phyloP scores from a whole-genome alignment of 148 eudicot species.

The Diospyros kaki region DNA sequence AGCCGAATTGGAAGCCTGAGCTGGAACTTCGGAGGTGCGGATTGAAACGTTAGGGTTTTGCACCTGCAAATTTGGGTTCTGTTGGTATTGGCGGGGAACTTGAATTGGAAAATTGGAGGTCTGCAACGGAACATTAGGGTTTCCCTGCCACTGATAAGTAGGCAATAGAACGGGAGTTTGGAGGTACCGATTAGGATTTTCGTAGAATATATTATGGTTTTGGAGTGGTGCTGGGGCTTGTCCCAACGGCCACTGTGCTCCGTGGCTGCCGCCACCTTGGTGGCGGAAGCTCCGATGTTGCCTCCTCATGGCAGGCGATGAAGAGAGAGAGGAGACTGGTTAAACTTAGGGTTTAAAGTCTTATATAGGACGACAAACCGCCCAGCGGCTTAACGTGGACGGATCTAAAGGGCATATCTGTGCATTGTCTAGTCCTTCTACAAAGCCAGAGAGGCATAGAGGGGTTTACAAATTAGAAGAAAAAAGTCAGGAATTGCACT shows the following conservation, averaged over 20 bases:
- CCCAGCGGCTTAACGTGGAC: too few species aligned
- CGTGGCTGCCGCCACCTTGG: not conserved
- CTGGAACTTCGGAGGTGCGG: slow-evolving; percentile 7
- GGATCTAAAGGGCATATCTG: too few species aligned
- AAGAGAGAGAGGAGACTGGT: not conserved
- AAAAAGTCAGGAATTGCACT: too few species aligned
- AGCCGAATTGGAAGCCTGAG: not conserved
- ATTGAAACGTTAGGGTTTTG: slow-evolving; percentile 22
- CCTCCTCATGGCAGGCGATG: slow-evolving; percentile 29
- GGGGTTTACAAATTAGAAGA: too few species aligned
- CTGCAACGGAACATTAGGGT: slow-evolving; percentile 18
- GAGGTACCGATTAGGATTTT: slow-evolving; percentile 22
- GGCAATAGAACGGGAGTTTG: slow-evolving; percentile 10
- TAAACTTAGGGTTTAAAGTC: not conserved
- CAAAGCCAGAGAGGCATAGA: too few species aligned
- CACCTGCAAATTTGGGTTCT: slow-evolving; percentile 17
- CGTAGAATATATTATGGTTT: slow-evolving; percentile 13
- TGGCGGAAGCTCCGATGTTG: slow-evolving; percentile 20
- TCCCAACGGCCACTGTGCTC: slow-evolving; percentile 23
- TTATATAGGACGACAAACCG: not conserved
- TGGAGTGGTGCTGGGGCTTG: slow-evolving; percentile 9
- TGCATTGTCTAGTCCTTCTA: too few species aligned
- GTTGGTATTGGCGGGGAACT: too few species aligned
- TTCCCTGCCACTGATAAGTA: not conserved
- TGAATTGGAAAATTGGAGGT: slow-evolving; percentile 15